Evolutionary conservation across 495 filamentous ascomycete genomes (phyloP).

Genomic region (Aspergillus ellipticus): DNA sequence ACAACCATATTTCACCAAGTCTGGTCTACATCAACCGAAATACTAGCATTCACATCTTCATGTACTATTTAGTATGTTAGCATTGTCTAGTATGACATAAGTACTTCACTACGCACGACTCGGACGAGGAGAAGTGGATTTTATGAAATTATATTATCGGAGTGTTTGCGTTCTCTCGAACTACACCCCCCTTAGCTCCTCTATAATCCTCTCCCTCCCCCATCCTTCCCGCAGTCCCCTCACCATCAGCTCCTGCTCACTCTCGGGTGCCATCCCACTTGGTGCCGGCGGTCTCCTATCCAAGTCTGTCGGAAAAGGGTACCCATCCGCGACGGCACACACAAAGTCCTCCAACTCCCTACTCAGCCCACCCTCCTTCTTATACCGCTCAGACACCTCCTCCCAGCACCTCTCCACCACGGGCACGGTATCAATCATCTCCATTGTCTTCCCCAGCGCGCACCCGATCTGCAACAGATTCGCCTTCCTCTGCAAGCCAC

Average conservation of each 20-base stretch:
- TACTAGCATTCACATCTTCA: no score
- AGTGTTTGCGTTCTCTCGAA: no score
- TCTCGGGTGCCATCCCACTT: slow-evolving; percentile 52
- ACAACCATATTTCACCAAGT: no score
- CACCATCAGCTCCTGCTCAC: slow-evolving; percentile 48
- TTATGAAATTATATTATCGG: no score
- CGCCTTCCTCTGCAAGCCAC: slow-evolving; percentile 42
- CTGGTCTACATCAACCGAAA: no score
- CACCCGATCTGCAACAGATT: slow-evolving; percentile 54
- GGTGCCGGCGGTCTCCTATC: slow-evolving; percentile 47
- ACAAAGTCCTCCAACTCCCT: slow-evolving; percentile 37
- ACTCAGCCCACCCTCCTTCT: slow-evolving; percentile 27
- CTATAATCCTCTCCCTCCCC: slow-evolving; percentile 30
- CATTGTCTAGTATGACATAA: no score
- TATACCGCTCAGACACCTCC: slow-evolving; percentile 26
- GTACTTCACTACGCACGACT: no score
- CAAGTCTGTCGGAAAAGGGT: slow-evolving; percentile 55
- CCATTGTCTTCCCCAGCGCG: slow-evolving; percentile 58
- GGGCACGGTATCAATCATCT: slow-evolving; percentile 44
- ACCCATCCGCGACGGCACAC: slow-evolving; percentile 47
- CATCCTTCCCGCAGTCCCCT: slow-evolving; percentile 39
- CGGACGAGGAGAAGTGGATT: no score
- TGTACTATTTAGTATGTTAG: no score
- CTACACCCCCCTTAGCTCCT: slow-evolving; percentile 33
- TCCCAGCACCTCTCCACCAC: slow-evolving; percentile 43